phyloP scores from a whole-genome alignment of 139 green algal species.

The Pleodorina starrii region DNA sequence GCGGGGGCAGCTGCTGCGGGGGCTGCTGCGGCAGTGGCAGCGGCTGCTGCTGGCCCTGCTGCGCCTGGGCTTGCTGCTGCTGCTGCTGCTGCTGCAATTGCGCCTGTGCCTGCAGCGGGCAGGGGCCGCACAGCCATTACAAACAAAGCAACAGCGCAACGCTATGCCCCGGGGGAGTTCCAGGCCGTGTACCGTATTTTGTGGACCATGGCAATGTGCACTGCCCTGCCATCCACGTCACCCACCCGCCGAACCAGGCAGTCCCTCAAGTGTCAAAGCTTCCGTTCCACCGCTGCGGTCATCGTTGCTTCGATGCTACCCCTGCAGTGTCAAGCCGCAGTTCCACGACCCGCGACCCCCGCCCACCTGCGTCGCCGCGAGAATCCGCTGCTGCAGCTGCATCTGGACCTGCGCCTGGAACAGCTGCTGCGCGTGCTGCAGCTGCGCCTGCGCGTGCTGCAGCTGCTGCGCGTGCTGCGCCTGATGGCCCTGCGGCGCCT shows the following conservation, averaged over 20 bases:
- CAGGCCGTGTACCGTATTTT: no score
- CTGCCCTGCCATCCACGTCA: no score
- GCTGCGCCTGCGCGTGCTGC: constrained; percentile 34
- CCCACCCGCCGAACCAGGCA: no score
- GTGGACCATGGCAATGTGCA: no score
- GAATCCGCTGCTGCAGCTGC: constrained; percentile 43
- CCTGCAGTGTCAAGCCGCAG: no score
- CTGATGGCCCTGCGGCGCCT: neutral
- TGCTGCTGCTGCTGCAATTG: neutral
- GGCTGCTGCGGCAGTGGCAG: neutral
- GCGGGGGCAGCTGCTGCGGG: neutral
- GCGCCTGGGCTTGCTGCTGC: neutral
- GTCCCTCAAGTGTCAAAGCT: no score
- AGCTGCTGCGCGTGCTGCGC: constrained; percentile 30
- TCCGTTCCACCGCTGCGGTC: no score
- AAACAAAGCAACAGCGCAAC: no score
- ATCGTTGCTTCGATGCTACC: no score
- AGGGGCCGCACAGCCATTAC: no score
- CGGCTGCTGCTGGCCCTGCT: neutral
- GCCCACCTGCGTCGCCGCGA: neutral
- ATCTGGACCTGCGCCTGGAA: constrained; percentile 40
- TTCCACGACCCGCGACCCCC: neutral
- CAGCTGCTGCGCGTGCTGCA: constrained; percentile 47
- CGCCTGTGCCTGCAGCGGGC: neutral
- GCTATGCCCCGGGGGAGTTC: no score